Evolutionary conservation across 768 basidiomycete genomes (phyloP).

Genomic region (Boletus subparvulus): DNA sequence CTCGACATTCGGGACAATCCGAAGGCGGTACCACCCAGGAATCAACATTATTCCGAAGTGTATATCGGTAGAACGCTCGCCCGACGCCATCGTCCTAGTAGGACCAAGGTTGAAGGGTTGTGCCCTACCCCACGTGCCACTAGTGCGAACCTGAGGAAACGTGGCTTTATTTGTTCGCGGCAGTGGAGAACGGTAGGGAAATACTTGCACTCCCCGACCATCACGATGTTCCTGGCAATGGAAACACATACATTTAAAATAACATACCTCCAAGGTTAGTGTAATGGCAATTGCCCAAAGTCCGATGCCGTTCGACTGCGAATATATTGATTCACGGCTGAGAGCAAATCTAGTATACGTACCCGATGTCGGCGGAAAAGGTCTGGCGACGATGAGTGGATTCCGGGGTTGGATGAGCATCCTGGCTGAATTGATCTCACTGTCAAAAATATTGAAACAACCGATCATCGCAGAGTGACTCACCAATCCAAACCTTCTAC

Average conservation of each 20-base stretch:
- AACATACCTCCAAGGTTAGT: background rate
- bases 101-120: background rate
- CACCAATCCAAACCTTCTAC: conserved; percentile 3
- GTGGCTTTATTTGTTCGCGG: conserved; percentile 3
- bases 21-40: background rate
- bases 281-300: background rate
- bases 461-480: conserved; percentile 3
- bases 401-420: background rate
- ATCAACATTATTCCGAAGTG: background rate
- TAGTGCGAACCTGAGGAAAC: background rate
- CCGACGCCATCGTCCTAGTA: background rate
- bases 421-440: conserved; percentile 10
- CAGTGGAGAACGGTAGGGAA: background rate
- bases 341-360: background rate
- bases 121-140: conserved; percentile 7
- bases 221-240: background rate
- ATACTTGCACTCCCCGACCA: background rate
- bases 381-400: conserved; percentile 2
- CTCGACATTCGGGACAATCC: background rate
- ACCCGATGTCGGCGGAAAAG: conserved; percentile 10
- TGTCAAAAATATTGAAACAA: conserved; percentile 9
- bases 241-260: background rate
- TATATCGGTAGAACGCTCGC: background rate
- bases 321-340: background rate
- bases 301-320: background rate